These are phyloP conservation scores for Pouteria glomerata DNA, from an alignment of 148 eudicot species.

Conservation along the genomic window DNA sequence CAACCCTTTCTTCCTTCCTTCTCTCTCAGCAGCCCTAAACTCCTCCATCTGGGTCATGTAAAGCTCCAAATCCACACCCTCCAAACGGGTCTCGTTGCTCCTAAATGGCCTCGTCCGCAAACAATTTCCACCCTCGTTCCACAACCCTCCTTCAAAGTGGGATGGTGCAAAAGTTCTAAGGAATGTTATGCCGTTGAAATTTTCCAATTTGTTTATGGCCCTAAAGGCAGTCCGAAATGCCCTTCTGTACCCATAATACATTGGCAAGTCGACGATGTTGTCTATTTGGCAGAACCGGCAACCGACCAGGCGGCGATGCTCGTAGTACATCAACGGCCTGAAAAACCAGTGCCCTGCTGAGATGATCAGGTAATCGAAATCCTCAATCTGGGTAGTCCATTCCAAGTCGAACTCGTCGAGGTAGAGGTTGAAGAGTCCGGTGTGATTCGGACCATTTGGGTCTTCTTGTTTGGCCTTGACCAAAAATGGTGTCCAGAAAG, in stretches of 20 bases:
- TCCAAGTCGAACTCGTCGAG: constrained; percentile 50
- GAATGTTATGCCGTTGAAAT: constrained; percentile 37
- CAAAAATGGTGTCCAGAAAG: constrained; percentile 31
- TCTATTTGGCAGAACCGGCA: constrained; percentile 48
- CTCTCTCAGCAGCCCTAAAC: constrained; percentile 31
- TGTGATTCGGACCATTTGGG: constrained; percentile 13
- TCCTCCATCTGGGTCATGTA: constrained; percentile 48
- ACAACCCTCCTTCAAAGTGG: constrained; percentile 61
- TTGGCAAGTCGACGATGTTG: constrained; percentile 39
- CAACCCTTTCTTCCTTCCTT: constrained; percentile 35
- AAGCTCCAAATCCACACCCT: constrained; percentile 40
- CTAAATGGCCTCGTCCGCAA: constrained; percentile 35
- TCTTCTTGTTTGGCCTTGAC: constrained; percentile 19
- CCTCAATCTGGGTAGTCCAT: constrained; percentile 53
- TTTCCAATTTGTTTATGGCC: constrained; percentile 35
- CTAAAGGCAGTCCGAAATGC: constrained; percentile 54
- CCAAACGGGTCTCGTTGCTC: constrained; percentile 34
- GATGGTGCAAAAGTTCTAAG: constrained; percentile 61
- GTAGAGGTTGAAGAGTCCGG: constrained; percentile 43
- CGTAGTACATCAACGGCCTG: constrained; percentile 49
- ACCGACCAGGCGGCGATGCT: constrained; percentile 36
- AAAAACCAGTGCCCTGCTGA: constrained; percentile 65
- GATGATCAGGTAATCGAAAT: constrained; percentile 53
- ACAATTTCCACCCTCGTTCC: constrained; percentile 68
- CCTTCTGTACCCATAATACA: constrained; percentile 40